Evolutionary conservation across 1,284 basidiomycete genomes (phyloP), one percentile per base, ranked within the genome.

Genomic region (Fomitiporia mediterranea): DNA sequence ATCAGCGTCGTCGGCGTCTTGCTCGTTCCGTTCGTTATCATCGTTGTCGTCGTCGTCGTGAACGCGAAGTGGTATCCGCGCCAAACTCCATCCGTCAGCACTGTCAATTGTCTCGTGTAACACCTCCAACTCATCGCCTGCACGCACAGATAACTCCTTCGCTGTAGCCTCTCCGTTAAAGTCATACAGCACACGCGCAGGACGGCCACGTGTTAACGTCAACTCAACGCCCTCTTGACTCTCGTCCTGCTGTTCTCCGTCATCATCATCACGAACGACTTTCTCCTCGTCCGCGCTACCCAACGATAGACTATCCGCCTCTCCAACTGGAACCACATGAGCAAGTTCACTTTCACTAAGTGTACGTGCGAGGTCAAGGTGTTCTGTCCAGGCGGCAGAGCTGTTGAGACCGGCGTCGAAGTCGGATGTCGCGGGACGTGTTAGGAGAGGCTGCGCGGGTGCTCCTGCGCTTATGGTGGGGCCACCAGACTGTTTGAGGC

Each of bases 371-470:
- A 71, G 70, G 58, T 78, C 75, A 7, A 82, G 71, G 58, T 81
- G 79, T 56, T 80, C 83, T 13, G 84, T 84, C 87, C 86, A 90
- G 4, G 84, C 87, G 1, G 76, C 69, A 0, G 88, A 90, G 3
- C 84, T 77, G 68, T 90, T 88, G 67, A 90, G 75, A 1, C 88
- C 86, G 4, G 82, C 80, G 67, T 89, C 88, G 63, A 89, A 89
- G 6, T 46, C 44, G 27, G 44, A 46, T 5, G 53, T 55, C n/a
- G n/a, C n/a, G 4, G 44, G 32, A 13, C 53, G 53, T 27, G 44
- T 44, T 15, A 47, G 34, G 9, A 39, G 21, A 6, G 53, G 53
- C 32, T 47, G 25, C 8, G 46, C 50, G n/a, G 30, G 37, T 8
- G 30, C 37, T 8, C 23, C 35, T 19, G 25, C 30, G 19, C 30